Evolutionary conservation across 2,329 filamentous ascomycete genomes (phyloP), one percentile per base, ranked within the genome.

Genomic region (Fusarium torreyae): DNA sequence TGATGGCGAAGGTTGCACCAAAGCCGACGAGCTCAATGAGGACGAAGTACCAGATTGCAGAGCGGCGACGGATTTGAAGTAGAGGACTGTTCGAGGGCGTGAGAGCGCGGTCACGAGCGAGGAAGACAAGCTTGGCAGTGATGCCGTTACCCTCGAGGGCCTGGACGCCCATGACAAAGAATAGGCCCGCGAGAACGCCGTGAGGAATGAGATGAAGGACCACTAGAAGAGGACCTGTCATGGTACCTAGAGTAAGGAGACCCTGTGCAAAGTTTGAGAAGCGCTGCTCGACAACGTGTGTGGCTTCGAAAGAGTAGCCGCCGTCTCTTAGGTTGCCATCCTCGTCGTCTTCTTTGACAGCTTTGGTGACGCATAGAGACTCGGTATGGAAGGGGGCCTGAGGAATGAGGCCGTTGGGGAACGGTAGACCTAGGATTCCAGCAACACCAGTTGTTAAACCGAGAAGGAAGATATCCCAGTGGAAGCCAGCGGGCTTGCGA

Each of bases 161-260:
- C 80, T 94, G 91, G 63, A 93, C 85, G 42, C 92, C 92, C 92
- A 95, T 94, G 76, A 94, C 87, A 80, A 94, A 94, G 84, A 95
- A 95, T 26, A 95, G 85, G 0, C 92, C 92, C 0, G 92, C 92
- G 57, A 95, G 86, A 2, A 94, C 92, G 63, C 90, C 92, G 75
- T 94, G 92, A 0, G 92, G 93, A 69, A 95, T 92, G 11, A 94
- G 86, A 73, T 94, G 90, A 11, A 95, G 82, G 17, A 94, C 91
- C 20, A 90, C 81, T 2, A 95, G 86, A 3, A 95, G 82, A 0
- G 92, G 92, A 0, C 90, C 90, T 1, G 89, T 87, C 91, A 94
- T 94, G 61, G 92, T 94, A 44, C 91, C 91, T 6, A 95, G 86
- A 0, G 92, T 94, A 4, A 95, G 83, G 1, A 95, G 86, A 6